A percentile compares a stretch with the other conserved stretches of the same genome.
Conservation (phyloP, 441 rosid genomes). For the Geranium incanum region DNA sequence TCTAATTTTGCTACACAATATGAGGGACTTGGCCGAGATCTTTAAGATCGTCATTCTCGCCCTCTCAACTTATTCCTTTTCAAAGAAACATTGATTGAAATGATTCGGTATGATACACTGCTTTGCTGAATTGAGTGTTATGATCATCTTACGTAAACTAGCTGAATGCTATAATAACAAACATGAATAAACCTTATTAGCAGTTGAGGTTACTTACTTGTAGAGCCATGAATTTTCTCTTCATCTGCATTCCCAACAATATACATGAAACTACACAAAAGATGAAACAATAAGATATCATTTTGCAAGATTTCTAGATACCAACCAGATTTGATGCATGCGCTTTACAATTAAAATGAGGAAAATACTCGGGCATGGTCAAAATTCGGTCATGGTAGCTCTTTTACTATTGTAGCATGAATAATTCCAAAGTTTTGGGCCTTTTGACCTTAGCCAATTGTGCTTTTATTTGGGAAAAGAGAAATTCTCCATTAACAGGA, state of each 20-base stretch:
- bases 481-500: background rate
- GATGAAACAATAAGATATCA: background rate
- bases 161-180: too few relatives aligned
- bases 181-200: background rate
- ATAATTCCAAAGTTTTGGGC: too few relatives aligned
- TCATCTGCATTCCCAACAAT: background rate
- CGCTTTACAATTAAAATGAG: constrained; percentile 2
- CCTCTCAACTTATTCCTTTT: too few relatives aligned
- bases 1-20: background rate
- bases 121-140: background rate
- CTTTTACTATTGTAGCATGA: background rate
- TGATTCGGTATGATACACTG: background rate
- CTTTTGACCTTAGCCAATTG: too few relatives aligned
- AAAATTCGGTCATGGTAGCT: background rate
- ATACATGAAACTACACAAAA: background rate
- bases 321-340: background rate
- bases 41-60: background rate
- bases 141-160: too few relatives aligned
- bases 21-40: background rate
- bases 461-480: background rate
- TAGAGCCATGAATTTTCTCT: background rate
- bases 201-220: background rate
- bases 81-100: too few relatives aligned
- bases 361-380: background rate
- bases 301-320: background rate